These are phyloP conservation scores for Crepidotus sp. DNA, from an alignment of 1,284 basidiomycete species.

Conservation along the genomic window DNA sequence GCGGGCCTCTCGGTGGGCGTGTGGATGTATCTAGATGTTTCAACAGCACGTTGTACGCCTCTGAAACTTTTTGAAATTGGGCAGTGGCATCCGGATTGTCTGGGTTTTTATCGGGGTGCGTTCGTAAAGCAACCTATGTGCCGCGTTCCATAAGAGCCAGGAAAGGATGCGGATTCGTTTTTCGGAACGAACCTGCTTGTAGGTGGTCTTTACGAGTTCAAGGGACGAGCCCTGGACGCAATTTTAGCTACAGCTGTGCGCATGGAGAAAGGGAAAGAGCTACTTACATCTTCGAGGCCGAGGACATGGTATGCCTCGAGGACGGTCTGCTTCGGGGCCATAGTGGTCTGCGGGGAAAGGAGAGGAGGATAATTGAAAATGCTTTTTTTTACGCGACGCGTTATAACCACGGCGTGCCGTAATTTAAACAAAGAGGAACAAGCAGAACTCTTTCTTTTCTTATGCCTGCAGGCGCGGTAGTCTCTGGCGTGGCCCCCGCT, in stretches of 20 bases:
- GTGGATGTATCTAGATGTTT: slow-evolving; percentile 41
- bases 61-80: slow-evolving; percentile 58
- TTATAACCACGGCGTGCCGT: no score
- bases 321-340: slow-evolving; percentile 19
- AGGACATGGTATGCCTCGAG: slow-evolving; percentile 47
- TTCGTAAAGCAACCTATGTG: slow-evolving; percentile 31
- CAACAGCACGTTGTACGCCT: slow-evolving; percentile 54
- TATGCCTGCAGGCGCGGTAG: slow-evolving; percentile 7
- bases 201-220: slow-evolving; percentile 55
- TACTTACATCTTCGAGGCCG: slow-evolving; percentile 48
- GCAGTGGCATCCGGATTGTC: slow-evolving; percentile 53
- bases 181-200: slow-evolving; percentile 46
- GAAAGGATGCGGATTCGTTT: slow-evolving; percentile 2
- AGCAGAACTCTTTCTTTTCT: no score
- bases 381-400: not conserved
- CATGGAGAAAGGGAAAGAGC: slow-evolving; percentile 3
- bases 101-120: slow-evolving; percentile 69
- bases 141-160: slow-evolving; percentile 2
- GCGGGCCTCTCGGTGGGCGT: slow-evolving; percentile 19
- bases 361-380: no score
- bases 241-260: slow-evolving; percentile 7
- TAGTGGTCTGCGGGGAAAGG: not conserved
- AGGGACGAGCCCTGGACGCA: slow-evolving; percentile 43
- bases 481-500: slow-evolving; percentile 2
- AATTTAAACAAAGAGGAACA: no score